These are phyloP conservation scores for Cryptococcus sp. DNA, from an alignment of 1,284 basidiomycete species.

Conservation along the genomic window DNA sequence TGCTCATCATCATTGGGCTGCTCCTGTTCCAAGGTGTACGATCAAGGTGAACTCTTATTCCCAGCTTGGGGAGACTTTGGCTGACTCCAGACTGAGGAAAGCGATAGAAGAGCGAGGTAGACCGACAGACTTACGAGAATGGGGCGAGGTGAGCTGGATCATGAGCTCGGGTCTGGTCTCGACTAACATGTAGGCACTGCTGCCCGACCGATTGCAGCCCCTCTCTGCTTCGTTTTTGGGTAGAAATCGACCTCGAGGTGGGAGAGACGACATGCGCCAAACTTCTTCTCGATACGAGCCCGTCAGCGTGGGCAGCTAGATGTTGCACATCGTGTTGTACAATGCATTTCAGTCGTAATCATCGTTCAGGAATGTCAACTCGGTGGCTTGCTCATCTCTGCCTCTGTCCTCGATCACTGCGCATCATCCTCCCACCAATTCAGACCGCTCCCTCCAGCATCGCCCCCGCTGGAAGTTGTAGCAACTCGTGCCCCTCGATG, in stretches of 20 bases:
- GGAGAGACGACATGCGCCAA: background rate
- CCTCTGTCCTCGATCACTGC: background rate
- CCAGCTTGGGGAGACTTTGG: background rate
- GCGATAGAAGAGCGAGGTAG: conserved; percentile 36
- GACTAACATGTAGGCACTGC: conserved; percentile 4
- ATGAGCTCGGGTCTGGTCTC: background rate
- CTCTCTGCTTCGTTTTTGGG: conserved; percentile 5
- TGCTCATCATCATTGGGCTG: conserved; percentile 75
- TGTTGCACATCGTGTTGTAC: background rate
- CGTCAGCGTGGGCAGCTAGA: conserved; percentile 6
- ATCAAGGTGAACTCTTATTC: conserved; percentile 18
- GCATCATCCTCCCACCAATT: conserved; percentile 29
- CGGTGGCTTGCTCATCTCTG: background rate
- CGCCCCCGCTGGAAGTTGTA: conserved; percentile 6
- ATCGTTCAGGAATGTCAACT: too few relatives aligned
- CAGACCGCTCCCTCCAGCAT: conserved; percentile 10
- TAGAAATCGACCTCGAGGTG: background rate
- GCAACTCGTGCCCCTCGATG: conserved; percentile 43
- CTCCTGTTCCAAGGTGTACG: conserved; percentile 77
- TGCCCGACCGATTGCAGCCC: conserved; percentile 3
- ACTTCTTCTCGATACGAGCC: conserved; percentile 3
- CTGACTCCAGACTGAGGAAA: conserved; percentile 24
- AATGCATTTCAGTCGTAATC: background rate
- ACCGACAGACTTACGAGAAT: conserved; percentile 39
- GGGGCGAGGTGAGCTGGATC: conserved; percentile 26